A percentile compares a stretch with the other conserved stretches of the same genome.
Conservation (phyloP, 257 asterid genomes). For the Anisodus tanguticus region DNA sequence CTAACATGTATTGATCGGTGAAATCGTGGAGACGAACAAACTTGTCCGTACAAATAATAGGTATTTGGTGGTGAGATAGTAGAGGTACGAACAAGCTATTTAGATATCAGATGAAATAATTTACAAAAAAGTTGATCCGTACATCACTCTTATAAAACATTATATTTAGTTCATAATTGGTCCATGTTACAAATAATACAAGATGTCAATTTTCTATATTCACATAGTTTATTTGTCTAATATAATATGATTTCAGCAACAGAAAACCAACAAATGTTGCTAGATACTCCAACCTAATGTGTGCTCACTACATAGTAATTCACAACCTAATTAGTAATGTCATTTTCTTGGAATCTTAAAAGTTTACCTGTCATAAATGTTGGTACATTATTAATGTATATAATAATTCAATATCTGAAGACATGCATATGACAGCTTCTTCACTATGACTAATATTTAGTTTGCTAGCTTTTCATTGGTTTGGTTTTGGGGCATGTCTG, state of each 20-base stretch:
- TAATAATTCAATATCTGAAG: not conserved
- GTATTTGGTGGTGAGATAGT: not conserved
- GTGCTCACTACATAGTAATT: slow-evolving; percentile 22
- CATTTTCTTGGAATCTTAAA: slow-evolving; percentile 29
- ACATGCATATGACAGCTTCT: slow-evolving; percentile 22
- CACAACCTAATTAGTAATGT: slow-evolving; percentile 31
- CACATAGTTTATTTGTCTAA: not conserved
- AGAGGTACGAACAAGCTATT: too few species aligned
- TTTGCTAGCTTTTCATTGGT: not conserved
- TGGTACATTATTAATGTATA: not conserved
- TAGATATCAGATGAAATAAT: not conserved
- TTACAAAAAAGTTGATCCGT: not conserved
- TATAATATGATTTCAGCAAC: not conserved
- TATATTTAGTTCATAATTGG: not conserved
- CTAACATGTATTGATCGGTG: not conserved
- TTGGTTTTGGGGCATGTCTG: slow-evolving; percentile 9
- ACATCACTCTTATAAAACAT: not conserved
- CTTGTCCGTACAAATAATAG: too few species aligned
- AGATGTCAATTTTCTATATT: not conserved
- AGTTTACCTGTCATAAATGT: not conserved
- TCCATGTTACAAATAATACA: not conserved
- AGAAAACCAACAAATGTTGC: not conserved
- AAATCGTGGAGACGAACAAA: not conserved
- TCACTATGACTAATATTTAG: not conserved
- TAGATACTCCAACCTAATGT: not conserved